phyloP scores from a whole-genome alignment of 495 filamentous ascomycete species.

The Echria macrotheca region DNA sequence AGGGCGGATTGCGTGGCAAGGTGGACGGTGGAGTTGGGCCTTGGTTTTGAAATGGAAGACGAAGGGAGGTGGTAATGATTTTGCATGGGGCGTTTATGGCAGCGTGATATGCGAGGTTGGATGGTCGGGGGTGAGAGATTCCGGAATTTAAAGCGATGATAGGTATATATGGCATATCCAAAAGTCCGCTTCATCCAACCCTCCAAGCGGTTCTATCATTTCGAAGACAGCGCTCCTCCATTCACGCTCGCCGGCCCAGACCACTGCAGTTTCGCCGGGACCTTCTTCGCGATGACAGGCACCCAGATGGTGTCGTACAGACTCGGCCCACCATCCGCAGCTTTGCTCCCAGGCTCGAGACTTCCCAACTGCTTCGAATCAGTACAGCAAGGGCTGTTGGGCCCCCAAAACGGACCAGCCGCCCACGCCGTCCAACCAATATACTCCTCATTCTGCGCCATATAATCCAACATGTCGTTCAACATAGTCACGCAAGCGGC shows the following conservation, averaged over 20 bases:
- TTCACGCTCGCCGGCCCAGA: conserved; percentile 27
- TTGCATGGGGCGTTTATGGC: not conserved
- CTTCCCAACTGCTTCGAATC: conserved; percentile 39
- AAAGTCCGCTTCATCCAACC: too few species aligned
- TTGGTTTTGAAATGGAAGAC: not conserved
- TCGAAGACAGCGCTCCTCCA: conserved; percentile 25
- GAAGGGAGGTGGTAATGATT: not conserved
- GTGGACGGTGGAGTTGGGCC: conserved; percentile 4
- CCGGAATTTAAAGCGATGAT: not conserved
- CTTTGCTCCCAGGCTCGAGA: conserved; percentile 42
- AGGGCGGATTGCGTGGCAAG: conserved; percentile 4
- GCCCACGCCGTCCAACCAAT: conserved; percentile 53
- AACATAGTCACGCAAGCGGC: conserved; percentile 42
- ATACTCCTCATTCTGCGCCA: conserved; percentile 44
- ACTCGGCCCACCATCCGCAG: conserved; percentile 37
- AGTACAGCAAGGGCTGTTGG: conserved; percentile 43
- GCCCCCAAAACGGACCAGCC: conserved; percentile 47
- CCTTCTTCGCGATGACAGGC: conserved; percentile 37
- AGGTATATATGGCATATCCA: too few species aligned
- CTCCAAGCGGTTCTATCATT: too few species aligned
- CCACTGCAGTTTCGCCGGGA: conserved; percentile 41
- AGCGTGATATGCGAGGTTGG: not conserved
- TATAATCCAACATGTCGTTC: conserved; percentile 41
- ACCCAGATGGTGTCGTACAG: conserved; percentile 44
- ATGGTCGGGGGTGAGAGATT: too few species aligned